Base-by-base conservation (phyloP, 345 rosid genomes). In the Raphanus raphanistrum region DNA sequence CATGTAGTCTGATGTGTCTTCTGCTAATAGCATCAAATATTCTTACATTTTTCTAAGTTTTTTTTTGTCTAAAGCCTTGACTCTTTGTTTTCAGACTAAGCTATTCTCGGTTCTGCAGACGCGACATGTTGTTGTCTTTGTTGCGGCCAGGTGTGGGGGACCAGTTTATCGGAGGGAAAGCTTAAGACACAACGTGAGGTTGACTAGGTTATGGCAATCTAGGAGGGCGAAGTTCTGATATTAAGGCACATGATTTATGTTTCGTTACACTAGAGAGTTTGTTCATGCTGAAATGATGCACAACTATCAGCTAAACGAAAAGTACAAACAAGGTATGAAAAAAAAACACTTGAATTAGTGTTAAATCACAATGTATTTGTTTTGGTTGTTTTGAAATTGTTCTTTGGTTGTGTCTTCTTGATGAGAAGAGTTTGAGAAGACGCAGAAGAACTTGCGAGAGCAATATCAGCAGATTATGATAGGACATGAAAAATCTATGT, bases 1-100 rank as follows among this genome's bases (percentile, higher is more conserved):
- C 99, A 95, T 98, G 99, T 95, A 87, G 55, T 27, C 29, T 21
- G 21, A 21, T 21, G 21, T 1, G 21, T 21, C 21, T 21, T 21
- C 21, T 21, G 21, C 21, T 21, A 38, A 28, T 63, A 27, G 4
- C 43, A 52, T 72, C 65, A 29, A 13, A 69, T 16, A 48, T 50
- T 60, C 70, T 58, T 73, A 60, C 60, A 29, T 25, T 38, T 35
- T 35, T 21, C 38, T 6, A 35, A 35, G 35, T 32, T 32, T 32
- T 32, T 32, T 35, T 74, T 32, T 21, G 38, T 35, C 38, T 35
- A 35, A 35, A 35, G 38, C 38, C 38, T 35, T 35, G 8, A 35
- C 8, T 35, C 38, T 35, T 35, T 35, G 38, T 35, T 35, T 35
- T 35, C 35, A 35, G 38, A 35, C 38, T 6, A 35, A 35, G 38